Conservation (phyloP, 805 yeast species). For the Hagleromyces aurorensis region DNA sequence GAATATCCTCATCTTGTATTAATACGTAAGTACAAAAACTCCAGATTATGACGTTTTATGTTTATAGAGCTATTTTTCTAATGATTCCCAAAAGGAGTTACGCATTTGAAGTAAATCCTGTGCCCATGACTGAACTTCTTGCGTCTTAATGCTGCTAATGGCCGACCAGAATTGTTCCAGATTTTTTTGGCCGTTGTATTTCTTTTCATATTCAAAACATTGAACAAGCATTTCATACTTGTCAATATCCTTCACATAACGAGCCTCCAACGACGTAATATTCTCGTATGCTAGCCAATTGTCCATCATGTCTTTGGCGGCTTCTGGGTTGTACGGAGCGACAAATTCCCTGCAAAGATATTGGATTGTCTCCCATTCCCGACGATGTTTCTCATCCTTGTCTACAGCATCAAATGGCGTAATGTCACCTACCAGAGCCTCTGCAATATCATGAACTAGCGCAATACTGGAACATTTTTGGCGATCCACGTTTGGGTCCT, state of each 20-base stretch:
- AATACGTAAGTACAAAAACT: slow-evolving; percentile 1
- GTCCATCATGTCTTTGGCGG: slow-evolving; percentile 56
- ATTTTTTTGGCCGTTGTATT: slow-evolving; percentile 44
- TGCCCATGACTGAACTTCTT: slow-evolving; percentile 64
- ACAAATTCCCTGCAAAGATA: slow-evolving; percentile 52
- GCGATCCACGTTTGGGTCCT: slow-evolving; percentile 43
- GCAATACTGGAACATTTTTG: slow-evolving; percentile 77
- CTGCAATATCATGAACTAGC: slow-evolving; percentile 88
- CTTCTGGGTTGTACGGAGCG: slow-evolving; percentile 50
- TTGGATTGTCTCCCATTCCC: slow-evolving; percentile 67
- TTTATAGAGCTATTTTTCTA: not conserved
- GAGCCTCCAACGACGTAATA: slow-evolving; percentile 71
- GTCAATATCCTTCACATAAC: slow-evolving; percentile 87
- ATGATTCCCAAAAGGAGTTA: slow-evolving; percentile 10
- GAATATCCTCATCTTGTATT: not conserved
- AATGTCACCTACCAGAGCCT: slow-evolving; percentile 89
- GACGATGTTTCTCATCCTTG: slow-evolving; percentile 72
- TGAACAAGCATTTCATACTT: slow-evolving; percentile 80
- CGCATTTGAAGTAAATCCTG: slow-evolving; percentile 48
- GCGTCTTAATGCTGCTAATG: slow-evolving; percentile 52
- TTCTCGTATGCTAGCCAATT: slow-evolving; percentile 88
- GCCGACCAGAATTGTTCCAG: slow-evolving; percentile 65
- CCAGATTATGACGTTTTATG: not conserved
- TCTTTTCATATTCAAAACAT: slow-evolving; percentile 75
- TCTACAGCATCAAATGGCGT: slow-evolving; percentile 70